Conservation (phyloP, 1,284 basidiomycete species). For the Apiotrichum mycotoxinovorans region DNA sequence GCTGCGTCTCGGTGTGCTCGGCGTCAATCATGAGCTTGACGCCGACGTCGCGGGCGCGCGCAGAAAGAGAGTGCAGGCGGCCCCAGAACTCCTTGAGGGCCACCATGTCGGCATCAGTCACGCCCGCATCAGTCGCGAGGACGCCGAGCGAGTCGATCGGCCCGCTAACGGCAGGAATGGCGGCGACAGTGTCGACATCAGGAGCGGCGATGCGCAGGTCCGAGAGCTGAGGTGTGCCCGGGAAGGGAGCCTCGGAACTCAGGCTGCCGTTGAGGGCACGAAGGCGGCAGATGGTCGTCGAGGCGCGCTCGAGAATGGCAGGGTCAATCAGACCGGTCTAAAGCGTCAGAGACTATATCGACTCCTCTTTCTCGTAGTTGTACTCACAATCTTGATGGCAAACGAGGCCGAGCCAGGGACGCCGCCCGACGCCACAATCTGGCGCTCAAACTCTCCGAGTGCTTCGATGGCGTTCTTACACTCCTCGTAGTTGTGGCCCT, state of each 20-base stretch:
- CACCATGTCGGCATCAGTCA: conserved; percentile 55
- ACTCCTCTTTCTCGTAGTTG: background rate
- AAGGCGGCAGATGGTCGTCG: conserved; percentile 46
- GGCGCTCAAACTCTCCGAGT: conserved; percentile 72
- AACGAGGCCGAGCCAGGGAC: conserved; percentile 65
- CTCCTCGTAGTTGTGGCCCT: conserved; percentile 44
- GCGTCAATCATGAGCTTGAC: conserved; percentile 69
- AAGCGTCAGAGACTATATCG: too few species aligned
- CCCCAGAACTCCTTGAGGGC: conserved; percentile 61
- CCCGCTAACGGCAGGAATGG: conserved; percentile 30
- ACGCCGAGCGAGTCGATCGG: conserved; percentile 30
- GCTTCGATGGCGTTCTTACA: conserved; percentile 64
- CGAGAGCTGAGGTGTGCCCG: conserved; percentile 55
- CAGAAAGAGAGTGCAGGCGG: conserved; percentile 61
- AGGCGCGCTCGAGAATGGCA: conserved; percentile 46
- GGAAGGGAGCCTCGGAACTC: conserved; percentile 58
- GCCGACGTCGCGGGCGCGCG: conserved; percentile 56
- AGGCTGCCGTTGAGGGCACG: conserved; percentile 23
- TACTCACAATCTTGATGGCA: conserved; percentile 70
- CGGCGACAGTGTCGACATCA: conserved; percentile 18
- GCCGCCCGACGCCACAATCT: conserved; percentile 30
- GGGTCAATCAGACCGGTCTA: conserved; percentile 50
- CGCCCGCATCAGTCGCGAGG: conserved; percentile 37
- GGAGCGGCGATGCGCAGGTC: conserved; percentile 29
- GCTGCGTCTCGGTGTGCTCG: conserved; percentile 74